These are phyloP conservation scores for Carex kokanica DNA, from an alignment of 176 grass and related monocot genomes.

Conservation along the genomic window DNA sequence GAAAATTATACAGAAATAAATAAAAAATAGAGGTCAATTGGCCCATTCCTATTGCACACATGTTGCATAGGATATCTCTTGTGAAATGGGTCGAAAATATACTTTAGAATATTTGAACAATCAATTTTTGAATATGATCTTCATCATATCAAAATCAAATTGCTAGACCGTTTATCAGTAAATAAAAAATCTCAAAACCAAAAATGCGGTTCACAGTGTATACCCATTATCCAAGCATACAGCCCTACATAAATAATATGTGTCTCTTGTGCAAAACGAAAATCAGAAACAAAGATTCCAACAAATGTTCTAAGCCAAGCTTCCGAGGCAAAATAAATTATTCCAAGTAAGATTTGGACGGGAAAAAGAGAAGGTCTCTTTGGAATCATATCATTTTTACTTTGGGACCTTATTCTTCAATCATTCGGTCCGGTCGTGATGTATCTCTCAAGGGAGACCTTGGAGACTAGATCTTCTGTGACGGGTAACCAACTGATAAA, in stretches of 20 bases:
- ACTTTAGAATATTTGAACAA: too few relatives aligned
- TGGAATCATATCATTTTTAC: slow-evolving; percentile 30
- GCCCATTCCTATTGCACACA: too few relatives aligned
- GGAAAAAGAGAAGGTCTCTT: slow-evolving; percentile 20
- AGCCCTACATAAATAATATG: not conserved
- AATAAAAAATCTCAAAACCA: not conserved
- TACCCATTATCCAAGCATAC: not conserved
- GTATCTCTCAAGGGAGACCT: slow-evolving; percentile 17
- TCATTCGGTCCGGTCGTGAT: slow-evolving; percentile 39
- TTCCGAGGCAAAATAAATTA: slow-evolving; percentile 17
- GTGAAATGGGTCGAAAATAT: too few relatives aligned
- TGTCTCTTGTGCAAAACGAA: not conserved
- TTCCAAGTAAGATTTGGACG: slow-evolving; percentile 32
- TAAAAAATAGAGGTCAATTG: too few relatives aligned
- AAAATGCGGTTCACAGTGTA: not conserved
- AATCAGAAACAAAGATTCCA: not conserved
- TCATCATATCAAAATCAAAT: too few relatives aligned
- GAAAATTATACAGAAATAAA: too few relatives aligned
- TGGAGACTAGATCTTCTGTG: not conserved
- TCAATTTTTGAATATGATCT: too few relatives aligned
- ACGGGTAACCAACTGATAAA: not conserved
- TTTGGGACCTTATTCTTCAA: slow-evolving; percentile 1
- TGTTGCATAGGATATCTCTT: too few relatives aligned
- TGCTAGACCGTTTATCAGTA: not conserved
- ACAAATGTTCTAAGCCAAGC: not conserved